Base-by-base conservation (phyloP, 2,329 filamentous ascomycete genomes). In the Fusarium liriodendri region DNA sequence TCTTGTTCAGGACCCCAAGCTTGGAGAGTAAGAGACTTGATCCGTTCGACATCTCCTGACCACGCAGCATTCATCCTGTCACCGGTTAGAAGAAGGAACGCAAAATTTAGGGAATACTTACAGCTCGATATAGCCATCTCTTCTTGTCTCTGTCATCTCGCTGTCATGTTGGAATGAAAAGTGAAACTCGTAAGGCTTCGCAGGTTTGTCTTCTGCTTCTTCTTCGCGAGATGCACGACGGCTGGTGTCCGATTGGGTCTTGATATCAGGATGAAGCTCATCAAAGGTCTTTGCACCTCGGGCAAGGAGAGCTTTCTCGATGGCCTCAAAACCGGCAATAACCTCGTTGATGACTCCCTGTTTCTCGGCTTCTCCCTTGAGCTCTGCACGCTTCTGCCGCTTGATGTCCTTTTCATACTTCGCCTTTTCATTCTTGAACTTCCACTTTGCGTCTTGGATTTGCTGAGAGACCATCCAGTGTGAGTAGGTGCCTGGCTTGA, bases 1-100 rank as follows among this genome's bases (percentile, higher is more conserved):
- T 87, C 82, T 6, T 87, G 82, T 7, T 87, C 83, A 6, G 84
- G 78, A 14, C 88, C 87, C 89, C 91, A 93, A 2, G 88, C 82
- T 13, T 85, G 83, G 22, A 94, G 82, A 1, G 92, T 93, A 40
- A 94, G 83, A 16, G 83, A 80, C 77, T 93, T 94, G 80, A 96
- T 89, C 4, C 84, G 89, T 2, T 89, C 85, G 1, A 93, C 73
- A 74, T 97, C 89, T n/a, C 92, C 92, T 6, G 77, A 76, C 93
- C 93, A 97, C 6, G 90, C 90, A 38, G 93, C 93, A 78, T 96
- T 90, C 79, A 94, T 93, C 9, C 89, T 90, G 20, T 18, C 10
- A 32, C 8, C 33, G 47, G 55, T 79, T 74, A 75, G 70, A 38
- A 16, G 22, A 13, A 16, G n/a, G 20, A 32, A 40, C 20, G 9